A percentile compares a stretch with the other conserved stretches of the same genome.
phyloP scores from a whole-genome alignment of 129 eudicot genomes.

The Erigeron canadensis region DNA sequence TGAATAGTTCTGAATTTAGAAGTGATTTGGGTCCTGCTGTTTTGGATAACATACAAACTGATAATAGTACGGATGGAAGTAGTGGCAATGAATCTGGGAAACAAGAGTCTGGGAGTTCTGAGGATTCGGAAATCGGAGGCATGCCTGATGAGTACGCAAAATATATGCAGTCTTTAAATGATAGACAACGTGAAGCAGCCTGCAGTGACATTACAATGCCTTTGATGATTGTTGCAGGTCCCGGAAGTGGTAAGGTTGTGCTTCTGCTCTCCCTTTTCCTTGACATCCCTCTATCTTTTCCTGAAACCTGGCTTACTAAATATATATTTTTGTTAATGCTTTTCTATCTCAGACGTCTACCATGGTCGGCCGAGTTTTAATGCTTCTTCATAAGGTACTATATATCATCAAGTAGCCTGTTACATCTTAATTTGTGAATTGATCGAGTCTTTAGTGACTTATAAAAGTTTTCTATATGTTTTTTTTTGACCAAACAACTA shows the following conservation, averaged over 20 bases:
- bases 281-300: not conserved
- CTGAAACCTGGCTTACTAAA: slow-evolving; percentile 14
- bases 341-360: slow-evolving; percentile 80
- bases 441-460: slow-evolving; percentile 4
- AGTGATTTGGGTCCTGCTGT: slow-evolving; percentile 23
- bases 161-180: slow-evolving; percentile 69
- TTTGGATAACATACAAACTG: slow-evolving; percentile 29
- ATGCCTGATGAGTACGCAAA: slow-evolving; percentile 83
- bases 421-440: slow-evolving; percentile 17
- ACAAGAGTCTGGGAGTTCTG: not conserved
- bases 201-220: slow-evolving; percentile 83
- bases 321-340: not conserved
- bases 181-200: slow-evolving; percentile 90
- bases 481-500: slow-evolving; percentile 23
- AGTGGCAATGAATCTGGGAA: slow-evolving; percentile 22
- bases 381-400: slow-evolving; percentile 83
- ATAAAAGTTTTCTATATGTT: not conserved
- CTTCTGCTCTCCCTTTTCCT: slow-evolving; percentile 1
- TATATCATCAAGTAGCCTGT: not conserved
- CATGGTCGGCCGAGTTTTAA: slow-evolving; percentile 95
- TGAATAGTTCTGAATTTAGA: slow-evolving; percentile 24
- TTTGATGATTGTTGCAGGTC: slow-evolving; percentile 92
- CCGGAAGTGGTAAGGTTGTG: slow-evolving; percentile 98
- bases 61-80: slow-evolving; percentile 20
- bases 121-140: slow-evolving; percentile 31